Percentiles rank a stretch among this genome's conserved stretches.
These are phyloP conservation scores for Grigorovia yakushimaensis DNA, from an alignment of 805 yeast species.

Conservation along the genomic window DNA sequence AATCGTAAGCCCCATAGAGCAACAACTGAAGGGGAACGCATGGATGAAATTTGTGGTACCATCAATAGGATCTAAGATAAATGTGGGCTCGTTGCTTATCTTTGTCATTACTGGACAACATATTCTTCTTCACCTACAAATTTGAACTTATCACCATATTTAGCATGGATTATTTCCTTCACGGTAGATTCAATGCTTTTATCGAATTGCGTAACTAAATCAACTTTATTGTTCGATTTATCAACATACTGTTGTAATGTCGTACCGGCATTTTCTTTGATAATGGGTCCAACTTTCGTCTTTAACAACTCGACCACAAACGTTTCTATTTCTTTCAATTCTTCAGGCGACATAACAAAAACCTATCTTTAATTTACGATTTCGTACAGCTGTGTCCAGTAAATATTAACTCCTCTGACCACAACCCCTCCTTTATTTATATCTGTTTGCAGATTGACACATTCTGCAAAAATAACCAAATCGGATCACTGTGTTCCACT, in stretches of 20 bases:
- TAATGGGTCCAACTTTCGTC: slow-evolving; percentile 21
- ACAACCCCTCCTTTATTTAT: no score
- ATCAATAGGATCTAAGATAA: slow-evolving; percentile 56
- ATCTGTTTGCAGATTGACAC: neutral
- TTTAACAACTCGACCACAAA: slow-evolving; percentile 14
- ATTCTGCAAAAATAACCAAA: neutral
- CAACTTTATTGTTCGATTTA: slow-evolving; percentile 47
- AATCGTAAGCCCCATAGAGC: slow-evolving; percentile 48
- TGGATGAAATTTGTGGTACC: slow-evolving; percentile 61
- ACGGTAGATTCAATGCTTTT: slow-evolving; percentile 41
- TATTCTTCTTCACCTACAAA: slow-evolving; percentile 58
- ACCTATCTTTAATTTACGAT: slow-evolving; percentile 7
- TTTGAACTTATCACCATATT: slow-evolving; percentile 39
- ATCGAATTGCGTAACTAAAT: slow-evolving; percentile 53
- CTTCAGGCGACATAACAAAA: slow-evolving; percentile 8
- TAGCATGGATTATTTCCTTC: slow-evolving; percentile 19
- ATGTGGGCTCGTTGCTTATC: slow-evolving; percentile 45
- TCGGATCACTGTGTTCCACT: neutral
- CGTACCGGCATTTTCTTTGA: slow-evolving; percentile 20
- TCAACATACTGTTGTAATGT: slow-evolving; percentile 37
- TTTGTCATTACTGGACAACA: slow-evolving; percentile 38
- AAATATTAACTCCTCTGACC: no score
- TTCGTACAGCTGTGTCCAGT: no score
- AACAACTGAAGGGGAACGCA: slow-evolving; percentile 51
- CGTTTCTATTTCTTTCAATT: slow-evolving; percentile 21